These are phyloP conservation scores for Pichia sp. DNA, from an alignment of 1,139 yeast species.

Conservation along the genomic window DNA sequence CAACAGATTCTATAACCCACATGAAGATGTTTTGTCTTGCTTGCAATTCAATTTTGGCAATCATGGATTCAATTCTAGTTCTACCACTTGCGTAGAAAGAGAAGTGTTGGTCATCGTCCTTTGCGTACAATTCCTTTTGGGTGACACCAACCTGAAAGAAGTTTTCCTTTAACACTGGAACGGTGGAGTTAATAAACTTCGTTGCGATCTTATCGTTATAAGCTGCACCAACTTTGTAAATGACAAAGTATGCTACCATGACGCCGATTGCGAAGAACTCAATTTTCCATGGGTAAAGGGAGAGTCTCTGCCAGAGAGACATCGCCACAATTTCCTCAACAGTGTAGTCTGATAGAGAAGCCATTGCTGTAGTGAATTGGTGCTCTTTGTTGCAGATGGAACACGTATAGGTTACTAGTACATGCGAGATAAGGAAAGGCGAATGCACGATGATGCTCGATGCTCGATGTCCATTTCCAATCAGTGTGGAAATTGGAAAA, in stretches of 20 bases:
- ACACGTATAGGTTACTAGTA: too few species aligned
- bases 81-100: conserved; percentile 89
- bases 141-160: conserved; percentile 77
- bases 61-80: conserved; percentile 58
- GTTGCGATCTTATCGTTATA: conserved; percentile 53
- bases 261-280: conserved; percentile 54
- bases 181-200: conserved; percentile 41
- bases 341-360: conserved; percentile 19
- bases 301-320: conserved; percentile 44
- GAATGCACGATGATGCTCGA: too few species aligned
- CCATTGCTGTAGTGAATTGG: conserved; percentile 4
- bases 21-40: conserved; percentile 78
- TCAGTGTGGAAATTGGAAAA: too few species aligned
- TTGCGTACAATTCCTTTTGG: conserved; percentile 40
- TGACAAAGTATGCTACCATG: conserved; percentile 36
- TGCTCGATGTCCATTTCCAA: too few species aligned
- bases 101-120: conserved; percentile 66
- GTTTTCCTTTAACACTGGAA: conserved; percentile 49
- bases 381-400: not conserved
- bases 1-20: conserved; percentile 47
- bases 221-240: conserved; percentile 52
- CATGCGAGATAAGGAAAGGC: too few species aligned
- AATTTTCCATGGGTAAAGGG: conserved; percentile 63
- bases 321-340: conserved; percentile 45
- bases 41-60: conserved; percentile 54